Percentiles rank a stretch among this genome's conserved stretches.
These are phyloP conservation scores for Aspergillus hiratsukae DNA, from an alignment of 2,329 filamentous ascomycete species.

Conservation along the genomic window DNA sequence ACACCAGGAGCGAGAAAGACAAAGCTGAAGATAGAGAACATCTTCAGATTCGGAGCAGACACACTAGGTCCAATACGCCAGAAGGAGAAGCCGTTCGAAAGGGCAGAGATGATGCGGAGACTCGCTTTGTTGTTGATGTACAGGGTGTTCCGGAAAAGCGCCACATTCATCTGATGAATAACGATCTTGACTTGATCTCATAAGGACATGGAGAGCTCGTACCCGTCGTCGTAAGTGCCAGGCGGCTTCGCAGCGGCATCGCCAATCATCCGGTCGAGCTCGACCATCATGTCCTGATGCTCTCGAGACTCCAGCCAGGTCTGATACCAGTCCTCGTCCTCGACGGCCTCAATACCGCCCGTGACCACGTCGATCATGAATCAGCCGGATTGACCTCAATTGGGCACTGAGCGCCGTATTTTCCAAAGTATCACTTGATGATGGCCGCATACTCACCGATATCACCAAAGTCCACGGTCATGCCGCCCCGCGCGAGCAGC, in stretches of 20 bases:
- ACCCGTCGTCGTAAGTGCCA: slow-evolving; percentile 36
- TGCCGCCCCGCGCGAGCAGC: slow-evolving; percentile 59
- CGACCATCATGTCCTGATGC: slow-evolving; percentile 50
- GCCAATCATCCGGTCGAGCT: slow-evolving; percentile 60
- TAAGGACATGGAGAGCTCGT: slow-evolving; percentile 60
- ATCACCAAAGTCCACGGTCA: slow-evolving; percentile 63
- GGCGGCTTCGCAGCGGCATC: slow-evolving; percentile 35
- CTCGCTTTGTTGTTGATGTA: slow-evolving; percentile 60
- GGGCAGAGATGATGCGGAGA: slow-evolving; percentile 46
- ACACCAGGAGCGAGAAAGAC: slow-evolving; percentile 45
- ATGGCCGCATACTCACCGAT: slow-evolving; percentile 60
- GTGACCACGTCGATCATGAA: slow-evolving; percentile 48
- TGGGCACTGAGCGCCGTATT: slow-evolving; percentile 59
- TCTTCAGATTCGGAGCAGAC: slow-evolving; percentile 64
- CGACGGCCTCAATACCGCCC: slow-evolving; percentile 24
- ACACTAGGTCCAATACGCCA: slow-evolving; percentile 60
- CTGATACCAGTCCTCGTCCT: slow-evolving; percentile 61
- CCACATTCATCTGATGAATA: slow-evolving; percentile 60
- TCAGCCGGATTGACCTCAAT: slow-evolving; percentile 55
- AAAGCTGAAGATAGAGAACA: slow-evolving; percentile 64
- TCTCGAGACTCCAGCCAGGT: slow-evolving; percentile 64
- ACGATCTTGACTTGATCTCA: slow-evolving; percentile 59
- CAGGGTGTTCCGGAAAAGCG: slow-evolving; percentile 60
- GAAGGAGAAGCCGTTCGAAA: slow-evolving; percentile 53
- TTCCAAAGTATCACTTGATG: slow-evolving; percentile 61